A percentile compares a stretch with the other conserved stretches of the same genome.
phyloP scores from a whole-genome alignment of 345 rosid species.

The Pistacia atlantica region DNA sequence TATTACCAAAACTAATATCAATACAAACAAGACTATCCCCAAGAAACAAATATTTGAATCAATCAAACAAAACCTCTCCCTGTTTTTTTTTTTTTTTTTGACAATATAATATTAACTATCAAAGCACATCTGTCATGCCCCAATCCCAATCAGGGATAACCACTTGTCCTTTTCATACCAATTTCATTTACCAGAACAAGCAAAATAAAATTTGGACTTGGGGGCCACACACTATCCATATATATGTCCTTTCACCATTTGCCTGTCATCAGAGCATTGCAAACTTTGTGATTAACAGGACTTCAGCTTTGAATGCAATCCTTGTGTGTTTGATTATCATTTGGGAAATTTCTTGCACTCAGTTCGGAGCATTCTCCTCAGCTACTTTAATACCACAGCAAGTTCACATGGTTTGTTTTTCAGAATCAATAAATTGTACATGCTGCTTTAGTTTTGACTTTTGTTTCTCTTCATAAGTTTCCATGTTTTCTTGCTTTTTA shows the following conservation, averaged over 20 bases:
- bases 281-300: background rate
- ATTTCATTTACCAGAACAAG: conserved; percentile 21
- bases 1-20: conserved; percentile 2
- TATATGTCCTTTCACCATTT: conserved; percentile 15
- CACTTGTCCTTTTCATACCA: conserved; percentile 19
- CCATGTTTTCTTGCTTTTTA: conserved; percentile 8
- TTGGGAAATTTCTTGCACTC: background rate
- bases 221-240: conserved; percentile 18
- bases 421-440: conserved; percentile 1
- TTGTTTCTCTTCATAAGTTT: background rate
- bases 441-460: background rate
- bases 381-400: background rate
- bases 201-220: background rate
- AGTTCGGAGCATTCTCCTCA: background rate
- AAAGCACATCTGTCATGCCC: background rate
- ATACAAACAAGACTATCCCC: background rate
- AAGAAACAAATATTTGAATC: background rate
- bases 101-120: conserved; percentile 7
- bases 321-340: background rate
- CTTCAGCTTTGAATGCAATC: background rate
- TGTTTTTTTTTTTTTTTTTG: background rate
- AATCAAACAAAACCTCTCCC: background rate
- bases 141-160: conserved; percentile 15
- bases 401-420: conserved; percentile 18
- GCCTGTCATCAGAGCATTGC: background rate